Conservation (phyloP, 371 early-diverging fungal species). For the Apophysomyces sp. region DNA sequence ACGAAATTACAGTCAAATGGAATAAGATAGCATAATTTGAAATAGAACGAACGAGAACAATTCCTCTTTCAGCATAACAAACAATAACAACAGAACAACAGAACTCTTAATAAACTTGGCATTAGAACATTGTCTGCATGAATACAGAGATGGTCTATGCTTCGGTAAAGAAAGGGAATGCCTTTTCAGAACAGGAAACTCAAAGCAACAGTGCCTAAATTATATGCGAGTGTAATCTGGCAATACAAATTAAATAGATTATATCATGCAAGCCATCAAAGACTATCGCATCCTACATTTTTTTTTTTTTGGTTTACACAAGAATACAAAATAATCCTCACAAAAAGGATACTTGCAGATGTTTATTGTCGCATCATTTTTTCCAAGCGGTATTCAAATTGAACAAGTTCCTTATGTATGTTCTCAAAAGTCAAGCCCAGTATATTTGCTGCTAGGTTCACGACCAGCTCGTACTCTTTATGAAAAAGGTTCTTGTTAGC, state of each 20-base stretch:
- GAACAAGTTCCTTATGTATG: neutral
- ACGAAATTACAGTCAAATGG: neutral
- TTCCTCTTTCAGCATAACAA: neutral
- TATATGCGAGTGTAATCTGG: too few species aligned
- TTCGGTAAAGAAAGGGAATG: neutral
- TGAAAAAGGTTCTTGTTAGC: neutral
- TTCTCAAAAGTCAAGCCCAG: neutral
- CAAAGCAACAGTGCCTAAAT: too few species aligned
- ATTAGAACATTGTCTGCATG: neutral
- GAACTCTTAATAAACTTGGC: neutral
- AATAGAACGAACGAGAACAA: neutral
- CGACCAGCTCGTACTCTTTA: neutral
- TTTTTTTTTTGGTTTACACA: neutral
- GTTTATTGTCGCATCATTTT: neutral
- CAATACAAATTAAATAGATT: too few species aligned
- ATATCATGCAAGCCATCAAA: too few species aligned
- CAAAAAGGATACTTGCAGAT: too few species aligned
- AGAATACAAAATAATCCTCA: too few species aligned
- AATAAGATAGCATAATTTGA: neutral
- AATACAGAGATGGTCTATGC: neutral
- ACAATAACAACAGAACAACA: neutral
- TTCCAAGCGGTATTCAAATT: neutral
- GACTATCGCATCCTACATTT: too few species aligned
- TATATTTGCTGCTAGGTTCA: neutral
- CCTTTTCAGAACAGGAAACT: too few species aligned